These are phyloP conservation scores for Glomus cerebriforme DNA, from an alignment of 192 early-diverging fungal species.

Conservation along the genomic window DNA sequence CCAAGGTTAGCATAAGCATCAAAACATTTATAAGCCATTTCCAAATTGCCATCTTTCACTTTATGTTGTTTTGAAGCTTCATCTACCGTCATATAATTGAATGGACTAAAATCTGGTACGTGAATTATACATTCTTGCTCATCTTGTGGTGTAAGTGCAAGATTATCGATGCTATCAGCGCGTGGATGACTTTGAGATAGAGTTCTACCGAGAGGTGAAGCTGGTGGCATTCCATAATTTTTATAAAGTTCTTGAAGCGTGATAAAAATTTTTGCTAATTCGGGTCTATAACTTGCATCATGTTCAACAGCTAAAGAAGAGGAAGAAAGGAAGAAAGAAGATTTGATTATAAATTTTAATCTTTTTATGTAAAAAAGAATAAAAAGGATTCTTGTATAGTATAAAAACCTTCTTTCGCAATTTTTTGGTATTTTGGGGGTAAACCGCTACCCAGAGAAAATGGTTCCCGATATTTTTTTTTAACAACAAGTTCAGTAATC, in stretches of 20 bases:
- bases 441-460: neutral
- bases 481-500: neutral
- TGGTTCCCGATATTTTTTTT: neutral
- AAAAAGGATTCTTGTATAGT: neutral
- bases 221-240: neutral
- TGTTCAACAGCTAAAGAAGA: neutral
- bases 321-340: neutral
- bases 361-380: neutral
- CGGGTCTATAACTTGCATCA: neutral
- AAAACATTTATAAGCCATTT: neutral
- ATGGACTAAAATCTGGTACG: neutral
- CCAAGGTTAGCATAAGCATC: neutral
- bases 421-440: neutral
- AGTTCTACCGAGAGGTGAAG: neutral
- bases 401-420: neutral
- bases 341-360: no score
- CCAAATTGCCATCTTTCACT: neutral
- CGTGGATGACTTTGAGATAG: no score
- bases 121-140: neutral
- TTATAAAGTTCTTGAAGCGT: neutral
- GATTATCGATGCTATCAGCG: neutral
- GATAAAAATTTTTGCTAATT: neutral
- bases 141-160: neutral
- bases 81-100: neutral
- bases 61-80: neutral